A percentile compares a stretch with the other conserved stretches of the same genome.
Conservation (phyloP, 768 basidiomycete genomes). For the Phylloporus sp. region DNA sequence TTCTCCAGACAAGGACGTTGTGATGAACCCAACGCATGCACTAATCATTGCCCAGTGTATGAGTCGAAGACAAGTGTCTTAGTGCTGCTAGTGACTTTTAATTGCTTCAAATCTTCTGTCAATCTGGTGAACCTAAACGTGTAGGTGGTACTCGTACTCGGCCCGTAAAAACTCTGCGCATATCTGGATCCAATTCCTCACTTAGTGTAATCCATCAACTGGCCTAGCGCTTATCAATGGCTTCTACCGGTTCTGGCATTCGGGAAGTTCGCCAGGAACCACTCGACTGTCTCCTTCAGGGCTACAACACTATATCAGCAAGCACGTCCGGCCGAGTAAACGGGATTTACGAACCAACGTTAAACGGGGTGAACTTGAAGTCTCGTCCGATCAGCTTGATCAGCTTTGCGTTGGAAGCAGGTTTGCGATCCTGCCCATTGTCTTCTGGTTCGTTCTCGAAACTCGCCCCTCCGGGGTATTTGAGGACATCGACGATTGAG, state of each 20-base stretch:
- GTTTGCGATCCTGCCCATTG: slow-evolving; percentile 95
- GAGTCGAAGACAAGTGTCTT: background rate
- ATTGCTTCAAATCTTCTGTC: background rate
- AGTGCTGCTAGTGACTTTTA: background rate
- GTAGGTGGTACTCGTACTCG: background rate
- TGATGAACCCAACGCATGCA: slow-evolving; percentile 1
- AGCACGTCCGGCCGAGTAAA: background rate
- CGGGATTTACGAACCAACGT: slow-evolving; percentile 49
- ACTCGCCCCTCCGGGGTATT: slow-evolving; percentile 68
- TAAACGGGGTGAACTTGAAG: slow-evolving; percentile 91
- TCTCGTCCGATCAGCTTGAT: slow-evolving; percentile 59
- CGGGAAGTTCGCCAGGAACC: slow-evolving; percentile 83
- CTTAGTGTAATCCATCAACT: slow-evolving; percentile 6
- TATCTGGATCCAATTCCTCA: background rate
- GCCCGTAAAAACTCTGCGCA: background rate
- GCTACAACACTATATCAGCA: slow-evolving; percentile 39
- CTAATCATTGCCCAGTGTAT: slow-evolving; percentile 1
- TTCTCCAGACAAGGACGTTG: background rate
- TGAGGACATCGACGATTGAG: slow-evolving; percentile 81
- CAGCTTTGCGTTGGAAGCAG: slow-evolving; percentile 89
- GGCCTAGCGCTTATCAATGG: slow-evolving; percentile 7
- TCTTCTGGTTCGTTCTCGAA: slow-evolving; percentile 66
- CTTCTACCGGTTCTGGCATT: slow-evolving; percentile 56
- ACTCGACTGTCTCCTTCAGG: slow-evolving; percentile 69
- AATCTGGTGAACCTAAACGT: background rate